These are phyloP conservation scores for Colletotrichum sp. DNA, from an alignment of 2,329 filamentous ascomycete genomes.

Conservation along the genomic window DNA sequence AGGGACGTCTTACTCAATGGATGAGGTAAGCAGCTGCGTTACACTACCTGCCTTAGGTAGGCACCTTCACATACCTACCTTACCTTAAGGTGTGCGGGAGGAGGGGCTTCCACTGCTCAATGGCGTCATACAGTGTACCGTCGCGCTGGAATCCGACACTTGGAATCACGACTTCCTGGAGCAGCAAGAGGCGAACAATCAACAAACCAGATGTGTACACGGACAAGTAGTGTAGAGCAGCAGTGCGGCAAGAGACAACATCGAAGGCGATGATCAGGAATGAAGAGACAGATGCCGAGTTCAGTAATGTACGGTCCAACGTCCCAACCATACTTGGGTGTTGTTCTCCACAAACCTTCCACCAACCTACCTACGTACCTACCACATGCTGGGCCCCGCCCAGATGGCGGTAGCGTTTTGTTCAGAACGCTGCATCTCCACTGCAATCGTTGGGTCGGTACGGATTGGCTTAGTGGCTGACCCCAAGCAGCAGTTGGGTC, in stretches of 20 bases:
- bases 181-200: background rate
- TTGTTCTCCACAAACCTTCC: background rate
- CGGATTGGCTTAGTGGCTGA: background rate
- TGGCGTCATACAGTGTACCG: slow-evolving; percentile 6
- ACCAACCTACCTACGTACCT: background rate
- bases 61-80: too few relatives aligned
- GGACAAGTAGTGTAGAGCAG: background rate
- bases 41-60: too few relatives aligned
- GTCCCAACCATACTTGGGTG: background rate
- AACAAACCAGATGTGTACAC: background rate
- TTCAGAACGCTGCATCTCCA: background rate
- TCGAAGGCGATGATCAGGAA: background rate
- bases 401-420: background rate
- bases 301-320: background rate
- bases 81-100: background rate
- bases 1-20: background rate
- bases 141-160: background rate
- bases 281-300: background rate
- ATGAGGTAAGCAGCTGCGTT: slow-evolving; percentile 8
- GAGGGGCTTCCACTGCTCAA: background rate
- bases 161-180: background rate
- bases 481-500: background rate
- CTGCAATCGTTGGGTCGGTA: background rate
- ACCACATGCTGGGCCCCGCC: background rate
- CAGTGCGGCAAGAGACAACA: background rate